These are phyloP conservation scores for Cladosporium sp. DNA, from an alignment of 2,329 filamentous ascomycete genomes.

Conservation along the genomic window DNA sequence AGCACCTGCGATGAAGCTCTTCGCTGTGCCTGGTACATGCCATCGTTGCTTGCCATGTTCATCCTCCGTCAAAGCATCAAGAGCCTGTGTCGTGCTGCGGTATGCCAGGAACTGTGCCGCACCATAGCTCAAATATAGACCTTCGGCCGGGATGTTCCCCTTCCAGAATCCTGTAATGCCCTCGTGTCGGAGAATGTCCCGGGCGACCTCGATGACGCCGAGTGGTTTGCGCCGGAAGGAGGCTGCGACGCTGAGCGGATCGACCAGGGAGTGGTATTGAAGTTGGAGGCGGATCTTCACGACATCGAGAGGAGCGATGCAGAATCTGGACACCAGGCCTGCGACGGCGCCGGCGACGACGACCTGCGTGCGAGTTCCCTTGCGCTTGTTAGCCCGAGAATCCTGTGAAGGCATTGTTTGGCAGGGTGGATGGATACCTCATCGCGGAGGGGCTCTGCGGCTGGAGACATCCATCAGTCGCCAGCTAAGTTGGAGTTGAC, in stretches of 20 bases:
- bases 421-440: constrained; percentile 44
- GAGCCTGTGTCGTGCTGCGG: constrained; percentile 62
- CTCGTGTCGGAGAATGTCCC: constrained; percentile 70
- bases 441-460: constrained; percentile 61
- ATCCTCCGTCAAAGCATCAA: constrained; percentile 33
- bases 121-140: constrained; percentile 88
- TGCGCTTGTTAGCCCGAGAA: constrained; percentile 8
- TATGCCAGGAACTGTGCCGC: constrained; percentile 87
- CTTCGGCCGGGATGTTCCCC: constrained; percentile 91
- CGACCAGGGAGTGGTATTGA: constrained; percentile 76
- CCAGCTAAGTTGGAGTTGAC: neutral
- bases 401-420: constrained; percentile 1
- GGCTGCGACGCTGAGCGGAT: constrained; percentile 55
- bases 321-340: constrained; percentile 86
- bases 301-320: constrained; percentile 91
- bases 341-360: constrained; percentile 63
- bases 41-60: constrained; percentile 1
- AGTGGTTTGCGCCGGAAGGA: constrained; percentile 20
- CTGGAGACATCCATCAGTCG: constrained; percentile 55
- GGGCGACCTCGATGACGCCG: constrained; percentile 28
- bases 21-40: constrained; percentile 57
- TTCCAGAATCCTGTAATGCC: constrained; percentile 89
- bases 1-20: constrained; percentile 79
- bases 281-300: constrained; percentile 97
- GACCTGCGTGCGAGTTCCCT: constrained; percentile 63